A percentile compares a stretch with the other conserved stretches of the same genome.
Evolutionary conservation across 179 eudicot species (phyloP).

Genomic region (Patellifolia procumbens): DNA sequence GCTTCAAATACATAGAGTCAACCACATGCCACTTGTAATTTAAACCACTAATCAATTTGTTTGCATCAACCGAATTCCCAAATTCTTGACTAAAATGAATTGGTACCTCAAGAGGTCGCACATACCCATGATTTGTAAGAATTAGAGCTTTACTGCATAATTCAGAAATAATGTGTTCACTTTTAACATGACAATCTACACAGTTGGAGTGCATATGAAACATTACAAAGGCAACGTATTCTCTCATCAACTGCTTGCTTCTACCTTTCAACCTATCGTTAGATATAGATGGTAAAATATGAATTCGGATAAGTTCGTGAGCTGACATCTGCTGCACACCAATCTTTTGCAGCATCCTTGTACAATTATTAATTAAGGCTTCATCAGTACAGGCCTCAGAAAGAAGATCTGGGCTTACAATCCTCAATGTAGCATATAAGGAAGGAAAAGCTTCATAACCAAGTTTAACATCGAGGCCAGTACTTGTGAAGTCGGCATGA

Average conservation of each 20-base stretch:
- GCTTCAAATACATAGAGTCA: slow-evolving; percentile 59
- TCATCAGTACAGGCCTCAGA: slow-evolving; percentile 46
- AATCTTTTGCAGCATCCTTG: slow-evolving; percentile 60
- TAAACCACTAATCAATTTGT: slow-evolving; percentile 50
- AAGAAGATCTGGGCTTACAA: slow-evolving; percentile 66
- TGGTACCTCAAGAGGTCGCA: slow-evolving; percentile 53
- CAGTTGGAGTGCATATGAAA: slow-evolving; percentile 80
- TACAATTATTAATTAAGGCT: slow-evolving; percentile 44
- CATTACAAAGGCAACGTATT: slow-evolving; percentile 75
- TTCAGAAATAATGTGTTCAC: slow-evolving; percentile 54
- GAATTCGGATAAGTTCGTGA: slow-evolving; percentile 77
- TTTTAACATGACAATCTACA: slow-evolving; percentile 58
- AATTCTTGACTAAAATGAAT: slow-evolving; percentile 72
- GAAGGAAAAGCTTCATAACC: slow-evolving; percentile 54
- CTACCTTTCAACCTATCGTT: slow-evolving; percentile 31
- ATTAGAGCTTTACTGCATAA: slow-evolving; percentile 61
- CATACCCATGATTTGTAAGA: slow-evolving; percentile 75
- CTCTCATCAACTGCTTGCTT: slow-evolving; percentile 52
- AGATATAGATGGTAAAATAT: slow-evolving; percentile 72
- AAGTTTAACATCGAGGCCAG: slow-evolving; percentile 45
- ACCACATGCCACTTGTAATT: slow-evolving; percentile 78
- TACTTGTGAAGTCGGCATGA: slow-evolving; percentile 44
- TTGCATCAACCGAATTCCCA: slow-evolving; percentile 67
- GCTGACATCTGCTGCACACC: slow-evolving; percentile 83
- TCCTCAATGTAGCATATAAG: slow-evolving; percentile 67